Percentiles rank a stretch among this genome's conserved stretches.
These are phyloP conservation scores for Lepidium didymum DNA, from an alignment of 345 rosid genomes.

Conservation along the genomic window DNA sequence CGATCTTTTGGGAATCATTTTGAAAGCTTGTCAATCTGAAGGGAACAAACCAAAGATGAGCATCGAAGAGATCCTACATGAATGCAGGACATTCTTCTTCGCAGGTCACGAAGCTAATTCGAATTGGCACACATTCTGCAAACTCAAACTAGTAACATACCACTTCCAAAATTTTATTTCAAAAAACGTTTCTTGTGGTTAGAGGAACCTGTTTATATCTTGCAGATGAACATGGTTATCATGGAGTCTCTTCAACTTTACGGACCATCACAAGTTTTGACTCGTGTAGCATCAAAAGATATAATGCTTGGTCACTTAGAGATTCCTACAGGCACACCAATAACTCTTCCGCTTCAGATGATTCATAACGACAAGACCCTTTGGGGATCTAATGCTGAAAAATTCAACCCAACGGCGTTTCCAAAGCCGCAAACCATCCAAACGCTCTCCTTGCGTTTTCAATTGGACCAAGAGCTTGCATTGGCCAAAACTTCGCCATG, in stretches of 20 bases:
- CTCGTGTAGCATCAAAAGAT: slow-evolving; percentile 32
- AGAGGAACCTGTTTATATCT: background rate
- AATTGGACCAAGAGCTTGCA: slow-evolving; percentile 47
- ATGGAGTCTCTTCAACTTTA: slow-evolving; percentile 53
- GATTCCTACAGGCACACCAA: slow-evolving; percentile 38
- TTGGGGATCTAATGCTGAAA: slow-evolving; percentile 54
- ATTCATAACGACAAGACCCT: slow-evolving; percentile 37
- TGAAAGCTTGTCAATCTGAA: slow-evolving; percentile 14
- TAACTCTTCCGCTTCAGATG: slow-evolving; percentile 21
- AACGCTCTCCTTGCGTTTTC: slow-evolving; percentile 41
- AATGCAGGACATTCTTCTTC: slow-evolving; percentile 49
- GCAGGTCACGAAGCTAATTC: slow-evolving; percentile 46
- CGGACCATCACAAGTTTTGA: slow-evolving; percentile 22
- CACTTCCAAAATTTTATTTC: background rate
- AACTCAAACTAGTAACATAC: slow-evolving; percentile 39
- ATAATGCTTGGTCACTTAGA: slow-evolving; percentile 35
- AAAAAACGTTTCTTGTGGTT: background rate
- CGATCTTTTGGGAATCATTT: slow-evolving; percentile 38
- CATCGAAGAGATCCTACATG: slow-evolving; percentile 36
- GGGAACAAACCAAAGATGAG: slow-evolving; percentile 16
- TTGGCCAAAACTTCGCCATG: slow-evolving; percentile 46
- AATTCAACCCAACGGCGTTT: slow-evolving; percentile 45
- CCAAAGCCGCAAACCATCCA: slow-evolving; percentile 35
- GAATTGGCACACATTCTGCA: slow-evolving; percentile 34
- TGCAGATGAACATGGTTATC: slow-evolving; percentile 48